phyloP scores from a whole-genome alignment of 768 basidiomycete genomes.

The Boletus subparvulus region DNA sequence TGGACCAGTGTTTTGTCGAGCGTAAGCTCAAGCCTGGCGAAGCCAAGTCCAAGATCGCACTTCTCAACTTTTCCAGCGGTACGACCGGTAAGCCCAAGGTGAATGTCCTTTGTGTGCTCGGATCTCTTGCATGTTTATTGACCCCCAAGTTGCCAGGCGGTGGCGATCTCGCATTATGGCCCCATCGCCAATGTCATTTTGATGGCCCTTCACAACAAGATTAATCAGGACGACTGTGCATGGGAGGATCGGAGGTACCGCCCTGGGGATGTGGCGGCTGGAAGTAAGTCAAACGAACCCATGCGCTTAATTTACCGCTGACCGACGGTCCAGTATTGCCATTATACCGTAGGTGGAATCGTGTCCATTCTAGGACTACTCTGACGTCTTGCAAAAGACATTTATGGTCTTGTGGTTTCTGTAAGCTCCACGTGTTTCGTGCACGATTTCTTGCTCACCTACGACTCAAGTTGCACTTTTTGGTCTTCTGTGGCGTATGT shows the following conservation, averaged over 20 bases:
- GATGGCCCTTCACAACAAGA: conserved; percentile 49
- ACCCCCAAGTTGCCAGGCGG: conserved; percentile 44
- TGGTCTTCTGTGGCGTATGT: conserved; percentile 53
- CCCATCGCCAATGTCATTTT: conserved; percentile 67
- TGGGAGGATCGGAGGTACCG: conserved; percentile 41
- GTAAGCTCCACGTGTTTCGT: conserved; percentile 34
- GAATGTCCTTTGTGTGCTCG: not conserved
- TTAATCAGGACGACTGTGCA: conserved; percentile 39
- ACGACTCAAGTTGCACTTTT: conserved; percentile 46
- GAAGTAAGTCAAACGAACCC: conserved; percentile 42
- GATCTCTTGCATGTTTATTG: not conserved
- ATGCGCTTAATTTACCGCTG: not conserved
- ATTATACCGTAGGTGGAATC: conserved; percentile 51
- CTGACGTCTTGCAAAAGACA: conserved; percentile 41
- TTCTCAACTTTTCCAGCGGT: conserved; percentile 72
- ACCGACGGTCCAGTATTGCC: conserved; percentile 46
- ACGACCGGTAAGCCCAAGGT: conserved; percentile 58
- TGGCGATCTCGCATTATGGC: conserved; percentile 62
- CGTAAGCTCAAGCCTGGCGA: conserved; percentile 53
- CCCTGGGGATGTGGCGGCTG: conserved; percentile 58
- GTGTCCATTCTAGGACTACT: not conserved
- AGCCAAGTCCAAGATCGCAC: conserved; percentile 59
- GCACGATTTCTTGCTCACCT: conserved; percentile 2
- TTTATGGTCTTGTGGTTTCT: conserved; percentile 58
- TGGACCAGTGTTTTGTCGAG: conserved; percentile 43